Base-by-base conservation (phyloP, 2,329 filamentous ascomycete species). In the Amauroascus verrucosus region DNA sequence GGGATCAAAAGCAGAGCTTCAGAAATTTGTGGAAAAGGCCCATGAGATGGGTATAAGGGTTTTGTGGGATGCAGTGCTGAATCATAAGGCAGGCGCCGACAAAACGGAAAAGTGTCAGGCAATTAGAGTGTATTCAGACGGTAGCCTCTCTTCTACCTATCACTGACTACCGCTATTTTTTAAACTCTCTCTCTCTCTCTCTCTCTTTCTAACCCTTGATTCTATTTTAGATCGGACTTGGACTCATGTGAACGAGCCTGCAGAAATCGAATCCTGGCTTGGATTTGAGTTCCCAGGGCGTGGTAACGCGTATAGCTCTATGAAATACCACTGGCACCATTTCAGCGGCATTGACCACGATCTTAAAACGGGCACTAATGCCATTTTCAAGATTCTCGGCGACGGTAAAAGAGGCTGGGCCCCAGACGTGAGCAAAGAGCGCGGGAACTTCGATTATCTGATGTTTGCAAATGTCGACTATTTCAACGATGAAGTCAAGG, bases 391-490 rank as follows among this genome's bases (percentile, higher is more conserved):
- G 65, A 79, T 86, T 46, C 64, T 80, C 2, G 82, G 79, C 0
- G 78, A 77, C 14, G 63, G 71, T 56, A 76, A 78, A 52, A 85
- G 85, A 61, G 74, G 75, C 35, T 87, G 83, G 84, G 79, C 80
- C 2, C 62, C 75, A 0, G 76, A 76, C 13, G 82, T 84, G 2
- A 80, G 81, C 26, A 75, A 77, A 18, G 74, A 85, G 64, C 77
- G 81, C 58, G 84, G 84, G 6, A 88, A 88, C 61, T 82, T 78
- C 48, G 75, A 77, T 58, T 86, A 82, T 62, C 75, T 87, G 14
- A 86, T 88, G 81, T 86, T 85, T 60, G 80, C 81, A 5, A 81
- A 88, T 64, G 65, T 88, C 37, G 83, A 87, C 65, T 84, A 84
- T 64, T 67, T 70, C 1, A 76, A 85, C 54, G 73, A 74, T 0